phyloP scores from a whole-genome alignment of 371 early-diverging fungal genomes.

The Lichtheimia ramosa region DNA sequence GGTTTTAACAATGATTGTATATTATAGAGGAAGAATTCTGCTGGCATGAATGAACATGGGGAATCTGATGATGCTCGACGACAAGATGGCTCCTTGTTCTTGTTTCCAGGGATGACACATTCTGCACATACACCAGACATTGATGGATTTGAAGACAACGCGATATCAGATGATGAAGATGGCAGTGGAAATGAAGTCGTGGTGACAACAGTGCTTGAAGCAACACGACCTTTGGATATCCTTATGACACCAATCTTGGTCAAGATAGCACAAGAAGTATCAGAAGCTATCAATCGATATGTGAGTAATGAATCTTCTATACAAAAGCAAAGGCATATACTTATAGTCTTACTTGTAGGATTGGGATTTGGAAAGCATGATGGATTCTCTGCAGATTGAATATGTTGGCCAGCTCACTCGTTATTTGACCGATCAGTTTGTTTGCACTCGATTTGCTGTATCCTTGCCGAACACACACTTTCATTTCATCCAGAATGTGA shows the following conservation, averaged over 20 bases:
- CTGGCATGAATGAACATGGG: not conserved
- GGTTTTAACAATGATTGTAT: not conserved
- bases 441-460: slow-evolving; percentile 56
- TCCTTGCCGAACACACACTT: slow-evolving; percentile 64
- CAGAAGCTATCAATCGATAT: slow-evolving; percentile 67
- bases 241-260: slow-evolving; percentile 75
- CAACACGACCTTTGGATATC: slow-evolving; percentile 58
- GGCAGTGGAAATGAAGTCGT: slow-evolving; percentile 36
- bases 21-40: not conserved
- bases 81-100: slow-evolving; percentile 1
- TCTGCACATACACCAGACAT: not conserved
- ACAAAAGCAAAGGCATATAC: not conserved
- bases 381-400: slow-evolving; percentile 69
- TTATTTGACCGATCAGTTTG: slow-evolving; percentile 53
- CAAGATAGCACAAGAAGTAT: slow-evolving; percentile 70
- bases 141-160: not conserved
- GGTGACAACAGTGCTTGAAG: slow-evolving; percentile 59
- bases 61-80: not conserved
- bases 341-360: slow-evolving; percentile 39
- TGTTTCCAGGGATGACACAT: slow-evolving; percentile 5
- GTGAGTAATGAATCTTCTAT: slow-evolving; percentile 30
- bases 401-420: slow-evolving; percentile 65
- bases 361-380: slow-evolving; percentile 68
- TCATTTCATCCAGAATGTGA: slow-evolving; percentile 78
- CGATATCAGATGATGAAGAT: slow-evolving; percentile 1